Evolutionary conservation across 73 alveolate species (phyloP).

Genomic region (Tetrahymena malaccensis): DNA sequence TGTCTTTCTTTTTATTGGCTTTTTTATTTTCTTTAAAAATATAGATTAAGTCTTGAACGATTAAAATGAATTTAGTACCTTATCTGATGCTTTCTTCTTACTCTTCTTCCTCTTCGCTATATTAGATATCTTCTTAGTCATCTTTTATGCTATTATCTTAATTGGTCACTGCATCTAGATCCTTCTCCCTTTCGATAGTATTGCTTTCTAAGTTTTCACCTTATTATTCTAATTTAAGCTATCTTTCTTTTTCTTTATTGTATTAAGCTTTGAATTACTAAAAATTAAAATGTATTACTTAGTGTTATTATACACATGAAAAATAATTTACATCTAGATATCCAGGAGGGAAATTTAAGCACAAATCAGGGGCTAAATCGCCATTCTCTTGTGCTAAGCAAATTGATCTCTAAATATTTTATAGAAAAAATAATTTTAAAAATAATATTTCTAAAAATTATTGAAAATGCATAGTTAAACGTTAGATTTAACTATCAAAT

Average conservation of each 20-base stretch:
- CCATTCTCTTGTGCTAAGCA: slow-evolving; percentile 29
- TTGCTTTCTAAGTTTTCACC: neutral
- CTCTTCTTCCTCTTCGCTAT: neutral
- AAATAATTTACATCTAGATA: slow-evolving; percentile 5
- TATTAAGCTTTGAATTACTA: neutral
- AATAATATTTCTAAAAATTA: no score
- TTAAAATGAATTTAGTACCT: neutral
- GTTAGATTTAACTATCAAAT: neutral
- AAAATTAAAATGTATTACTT: neutral
- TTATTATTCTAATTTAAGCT: neutral
- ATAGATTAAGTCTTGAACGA: neutral
- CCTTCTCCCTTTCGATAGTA: neutral
- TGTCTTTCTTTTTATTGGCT: neutral
- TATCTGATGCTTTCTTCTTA: neutral
- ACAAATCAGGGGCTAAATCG: slow-evolving; percentile 16
- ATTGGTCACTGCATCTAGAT: neutral
- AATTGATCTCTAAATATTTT: slow-evolving; percentile 2
- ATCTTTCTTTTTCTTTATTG: neutral
- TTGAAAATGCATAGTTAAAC: neutral
- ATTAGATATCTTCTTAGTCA: neutral
- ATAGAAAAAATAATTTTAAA: neutral
- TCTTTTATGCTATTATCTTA: neutral
- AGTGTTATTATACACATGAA: neutral
- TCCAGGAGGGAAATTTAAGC: slow-evolving; percentile 44
- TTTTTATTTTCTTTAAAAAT: neutral